A percentile compares a stretch with the other conserved stretches of the same genome.
Conservation (phyloP, 495 filamentous ascomycete species). For the Hypoxylon perforatum region DNA sequence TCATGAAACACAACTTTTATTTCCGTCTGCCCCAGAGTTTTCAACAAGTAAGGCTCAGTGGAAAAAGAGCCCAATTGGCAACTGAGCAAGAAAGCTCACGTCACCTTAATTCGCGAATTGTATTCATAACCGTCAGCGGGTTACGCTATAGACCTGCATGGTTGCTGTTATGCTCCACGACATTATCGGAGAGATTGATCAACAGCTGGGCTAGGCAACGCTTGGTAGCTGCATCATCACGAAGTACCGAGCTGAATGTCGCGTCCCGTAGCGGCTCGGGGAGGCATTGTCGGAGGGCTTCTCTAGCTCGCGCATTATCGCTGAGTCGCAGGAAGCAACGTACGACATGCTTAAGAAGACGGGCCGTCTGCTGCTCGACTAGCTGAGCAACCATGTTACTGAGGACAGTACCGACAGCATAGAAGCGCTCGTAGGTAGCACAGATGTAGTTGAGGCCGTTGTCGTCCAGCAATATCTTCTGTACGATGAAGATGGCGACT, state of each 20-base stretch:
- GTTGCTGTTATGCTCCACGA: slow-evolving; percentile 68
- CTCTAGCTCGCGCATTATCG: slow-evolving; percentile 94
- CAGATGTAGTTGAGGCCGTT: slow-evolving; percentile 98
- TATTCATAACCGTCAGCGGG: too few relatives aligned
- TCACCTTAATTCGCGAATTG: too few relatives aligned
- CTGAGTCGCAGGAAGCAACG: slow-evolving; percentile 96
- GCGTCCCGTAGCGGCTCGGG: slow-evolving; percentile 96
- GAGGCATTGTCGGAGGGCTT: slow-evolving; percentile 95
- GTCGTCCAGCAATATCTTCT: slow-evolving; percentile 98
- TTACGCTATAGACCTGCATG: slow-evolving; percentile 35
- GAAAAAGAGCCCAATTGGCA: too few relatives aligned
- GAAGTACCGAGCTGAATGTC: slow-evolving; percentile 95
- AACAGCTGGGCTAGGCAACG: slow-evolving; percentile 95
- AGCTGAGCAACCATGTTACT: slow-evolving; percentile 99
- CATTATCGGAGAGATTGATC: slow-evolving; percentile 95
- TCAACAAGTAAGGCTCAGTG: too few relatives aligned
- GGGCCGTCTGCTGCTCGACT: slow-evolving; percentile 96
- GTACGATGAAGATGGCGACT: slow-evolving; percentile 99
- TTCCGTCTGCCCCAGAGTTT: too few relatives aligned
- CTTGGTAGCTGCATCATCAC: slow-evolving; percentile 97
- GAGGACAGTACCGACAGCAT: slow-evolving; percentile 95
- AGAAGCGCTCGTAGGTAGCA: slow-evolving; percentile 99
- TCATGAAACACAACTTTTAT: too few relatives aligned
- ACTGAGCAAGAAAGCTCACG: too few relatives aligned
- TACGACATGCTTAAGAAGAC: slow-evolving; percentile 97